Percentiles rank a stretch among this genome's conserved stretches.
Evolutionary conservation across 306 rosid species (phyloP).

Genomic region (Echinosophora koreensis): DNA sequence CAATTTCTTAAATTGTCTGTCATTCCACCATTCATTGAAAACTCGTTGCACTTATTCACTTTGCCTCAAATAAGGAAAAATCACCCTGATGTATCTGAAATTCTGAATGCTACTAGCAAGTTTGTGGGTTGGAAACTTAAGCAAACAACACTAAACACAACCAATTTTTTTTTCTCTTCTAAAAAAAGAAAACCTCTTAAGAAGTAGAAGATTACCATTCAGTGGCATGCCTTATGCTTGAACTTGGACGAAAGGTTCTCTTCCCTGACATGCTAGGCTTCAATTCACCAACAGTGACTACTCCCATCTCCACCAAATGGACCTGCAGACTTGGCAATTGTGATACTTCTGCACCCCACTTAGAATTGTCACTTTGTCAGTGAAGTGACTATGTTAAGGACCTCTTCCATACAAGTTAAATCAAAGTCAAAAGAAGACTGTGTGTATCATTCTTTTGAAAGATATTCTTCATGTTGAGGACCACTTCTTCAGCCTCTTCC

Average conservation of each 20-base stretch:
- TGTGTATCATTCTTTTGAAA: slow-evolving; percentile 41
- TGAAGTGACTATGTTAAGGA: slow-evolving; percentile 31
- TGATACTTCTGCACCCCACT: slow-evolving; percentile 47
- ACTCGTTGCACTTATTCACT: slow-evolving; percentile 30
- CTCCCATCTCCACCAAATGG: slow-evolving; percentile 69
- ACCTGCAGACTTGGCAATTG: slow-evolving; percentile 41
- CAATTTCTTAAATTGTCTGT: slow-evolving; percentile 27
- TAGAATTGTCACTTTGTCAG: slow-evolving; percentile 42
- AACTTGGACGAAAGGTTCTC: slow-evolving; percentile 83
- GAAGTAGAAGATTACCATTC: slow-evolving; percentile 78
- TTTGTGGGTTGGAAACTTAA: too few species aligned
- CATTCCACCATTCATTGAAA: slow-evolving; percentile 26
- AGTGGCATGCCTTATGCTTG: slow-evolving; percentile 94
- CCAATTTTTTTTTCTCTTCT: not conserved
- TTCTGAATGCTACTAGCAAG: not conserved
- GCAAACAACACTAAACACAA: slow-evolving; percentile 17
- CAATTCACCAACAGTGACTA: slow-evolving; percentile 86
- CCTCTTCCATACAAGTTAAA: slow-evolving; percentile 14
- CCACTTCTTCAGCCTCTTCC: slow-evolving; percentile 45
- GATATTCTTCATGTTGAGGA: slow-evolving; percentile 51
- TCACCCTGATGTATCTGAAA: not conserved
- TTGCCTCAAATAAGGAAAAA: slow-evolving; percentile 7
- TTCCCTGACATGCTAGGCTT: slow-evolving; percentile 96
- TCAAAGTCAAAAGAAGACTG: slow-evolving; percentile 14
- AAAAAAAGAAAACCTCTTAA: not conserved